Percentiles rank a stretch among this genome's conserved stretches.
These are phyloP conservation scores for Melastoma malabathricum DNA, from an alignment of 345 rosid genomes.

Conservation along the genomic window DNA sequence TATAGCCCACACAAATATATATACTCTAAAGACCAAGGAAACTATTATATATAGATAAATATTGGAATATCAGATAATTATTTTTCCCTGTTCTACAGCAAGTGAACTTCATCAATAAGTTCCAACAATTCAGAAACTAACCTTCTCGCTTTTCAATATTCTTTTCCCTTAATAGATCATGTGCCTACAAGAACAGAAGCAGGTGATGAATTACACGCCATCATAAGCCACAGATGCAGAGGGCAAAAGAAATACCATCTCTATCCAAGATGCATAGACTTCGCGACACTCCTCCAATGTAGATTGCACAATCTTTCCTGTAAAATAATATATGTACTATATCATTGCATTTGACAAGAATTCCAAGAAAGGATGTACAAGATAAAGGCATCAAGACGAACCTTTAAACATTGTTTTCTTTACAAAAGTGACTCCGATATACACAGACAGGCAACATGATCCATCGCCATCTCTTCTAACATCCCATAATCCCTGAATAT, in stretches of 20 bases:
- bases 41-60: too few species aligned
- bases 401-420: conserved; percentile 93
- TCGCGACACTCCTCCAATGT: conserved; percentile 81
- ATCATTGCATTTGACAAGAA: not conserved
- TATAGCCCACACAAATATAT: not conserved
- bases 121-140: conserved; percentile 8
- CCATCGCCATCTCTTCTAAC: conserved; percentile 43
- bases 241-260: conserved; percentile 34
- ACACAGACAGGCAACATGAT: conserved; percentile 53
- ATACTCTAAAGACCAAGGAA: not conserved
- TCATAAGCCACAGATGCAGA: not conserved
- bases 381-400: conserved; percentile 13
- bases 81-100: too few species aligned
- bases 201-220: not conserved
- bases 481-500: conserved; percentile 69
- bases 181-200: conserved; percentile 41
- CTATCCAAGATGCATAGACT: conserved; percentile 60
- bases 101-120: not conserved
- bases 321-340: conserved; percentile 4
- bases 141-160: conserved; percentile 48
- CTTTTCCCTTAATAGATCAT: conserved; percentile 54
- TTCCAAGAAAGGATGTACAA: too few species aligned
- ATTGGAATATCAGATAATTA: too few species aligned
- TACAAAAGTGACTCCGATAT: conserved; percentile 65
- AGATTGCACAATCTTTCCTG: conserved; percentile 90